Evolutionary conservation across 257 asterid genomes (phyloP), one percentile per base, ranked within the genome.

Genomic region (Capsicum baccatum): DNA sequence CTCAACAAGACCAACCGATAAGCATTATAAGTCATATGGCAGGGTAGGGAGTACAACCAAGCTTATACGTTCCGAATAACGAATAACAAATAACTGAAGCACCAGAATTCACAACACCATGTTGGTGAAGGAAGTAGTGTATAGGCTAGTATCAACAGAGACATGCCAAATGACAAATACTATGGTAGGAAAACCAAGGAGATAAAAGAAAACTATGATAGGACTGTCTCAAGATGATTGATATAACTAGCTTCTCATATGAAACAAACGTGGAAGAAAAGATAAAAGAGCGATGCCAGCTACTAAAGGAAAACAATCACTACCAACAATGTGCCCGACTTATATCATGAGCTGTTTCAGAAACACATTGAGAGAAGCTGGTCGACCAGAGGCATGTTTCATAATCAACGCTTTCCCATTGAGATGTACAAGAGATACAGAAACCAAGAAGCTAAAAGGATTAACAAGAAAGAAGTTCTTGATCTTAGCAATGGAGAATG

Each of bases 81-180:
- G 67, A n/a, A 60, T 26, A 26, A 26, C 33, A 26, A 26, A 26
- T 10, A 21, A 10, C 37, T 19, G 69, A 63, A 63, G 14, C 15
- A 63, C 69, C 69, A 63, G 69, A 63, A 21, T 63, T 63, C 69
- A 8, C 67, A 60, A n/a, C 35, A 63, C 26, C 35, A n/a, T 60
- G 35, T 21, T 63, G 8, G 21, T 9, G 21, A 9, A 63, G 42
- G 69, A 21, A 19, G 69, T 10, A 21, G 15, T 21, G 21, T 10
- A 21, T 21, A 19, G 21, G 42, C 69, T 21, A 63, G 42, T 21
- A 63, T 21, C 42, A 21, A 10, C 42, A 21, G 69, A 63, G 15
- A 60, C 35, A 60, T 9, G 67, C 67, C 13, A 60, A n/a, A 8
- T 44, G 48, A 5, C 48, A 44, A 44, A 44, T 44, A 44, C 48